A percentile compares a stretch with the other conserved stretches of the same genome.
phyloP scores from a whole-genome alignment of 225 moss, liverwort and hornwort genomes.

The Climacium dendroides region DNA sequence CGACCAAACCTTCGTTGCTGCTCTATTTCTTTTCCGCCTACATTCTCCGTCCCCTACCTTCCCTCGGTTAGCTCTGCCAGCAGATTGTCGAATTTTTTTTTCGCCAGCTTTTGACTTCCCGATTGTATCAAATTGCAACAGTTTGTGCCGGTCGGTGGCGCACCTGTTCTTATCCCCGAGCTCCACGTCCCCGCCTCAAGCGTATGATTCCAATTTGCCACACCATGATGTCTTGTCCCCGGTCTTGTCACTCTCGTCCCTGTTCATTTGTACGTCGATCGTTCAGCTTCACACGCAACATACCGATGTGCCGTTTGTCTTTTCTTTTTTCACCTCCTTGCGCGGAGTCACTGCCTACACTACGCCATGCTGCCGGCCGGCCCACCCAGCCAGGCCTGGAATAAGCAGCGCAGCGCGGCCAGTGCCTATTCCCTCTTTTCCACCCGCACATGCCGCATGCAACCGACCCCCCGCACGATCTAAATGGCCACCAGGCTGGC shows the following conservation, averaged over 20 bases:
- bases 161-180: neutral
- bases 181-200: neutral
- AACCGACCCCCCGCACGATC: conserved; percentile 1
- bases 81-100: neutral
- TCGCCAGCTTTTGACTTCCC: neutral
- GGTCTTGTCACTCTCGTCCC: neutral
- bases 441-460: neutral
- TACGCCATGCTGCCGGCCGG: conserved; percentile 9
- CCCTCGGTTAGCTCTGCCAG: neutral
- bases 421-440: neutral
- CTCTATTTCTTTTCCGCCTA: neutral
- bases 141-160: neutral
- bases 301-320: neutral
- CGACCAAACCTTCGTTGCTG: neutral
- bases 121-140: neutral
- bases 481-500: neutral
- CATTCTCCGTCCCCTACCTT: neutral
- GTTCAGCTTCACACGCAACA: neutral
- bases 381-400: neutral
- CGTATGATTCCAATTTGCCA: neutral
- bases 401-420: neutral
- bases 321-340: neutral
- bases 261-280: conserved; percentile 11
- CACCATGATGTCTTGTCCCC: neutral
- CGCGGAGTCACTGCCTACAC: neutral